Percentiles rank a stretch among this genome's conserved stretches.
These are phyloP conservation scores for Colletotrichum eremochloae DNA, from an alignment of 2,329 filamentous ascomycete genomes.

Conservation along the genomic window DNA sequence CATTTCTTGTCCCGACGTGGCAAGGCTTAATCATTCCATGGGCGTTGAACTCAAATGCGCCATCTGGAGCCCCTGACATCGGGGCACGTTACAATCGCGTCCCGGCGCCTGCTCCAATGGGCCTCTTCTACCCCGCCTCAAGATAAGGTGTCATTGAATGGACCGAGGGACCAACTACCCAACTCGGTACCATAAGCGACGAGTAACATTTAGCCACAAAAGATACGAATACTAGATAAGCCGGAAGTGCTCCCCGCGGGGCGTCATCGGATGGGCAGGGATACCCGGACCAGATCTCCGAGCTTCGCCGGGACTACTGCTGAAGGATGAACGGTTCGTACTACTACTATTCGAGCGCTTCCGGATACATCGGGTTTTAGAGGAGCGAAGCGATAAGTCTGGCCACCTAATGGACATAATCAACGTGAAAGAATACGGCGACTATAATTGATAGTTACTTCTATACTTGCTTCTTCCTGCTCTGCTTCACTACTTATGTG, in stretches of 20 bases:
- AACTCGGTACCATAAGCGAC: neutral
- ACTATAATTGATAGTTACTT: no score
- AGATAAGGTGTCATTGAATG: slow-evolving; percentile 29
- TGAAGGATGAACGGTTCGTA: no score
- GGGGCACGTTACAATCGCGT: slow-evolving; percentile 32
- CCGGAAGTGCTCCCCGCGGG: slow-evolving; percentile 31
- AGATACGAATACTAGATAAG: slow-evolving; percentile 31
- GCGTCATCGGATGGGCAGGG: slow-evolving; percentile 17
- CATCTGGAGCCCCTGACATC: slow-evolving; percentile 20
- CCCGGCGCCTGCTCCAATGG: neutral
- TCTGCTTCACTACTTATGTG: no score
- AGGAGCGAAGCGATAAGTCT: neutral
- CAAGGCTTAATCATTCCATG: slow-evolving; percentile 31
- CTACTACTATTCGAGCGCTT: neutral
- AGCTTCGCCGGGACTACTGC: slow-evolving; percentile 22
- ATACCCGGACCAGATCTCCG: neutral
- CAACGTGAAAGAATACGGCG: no score
- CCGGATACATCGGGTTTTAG: neutral
- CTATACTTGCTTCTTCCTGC: no score
- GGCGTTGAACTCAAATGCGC: slow-evolving; percentile 16
- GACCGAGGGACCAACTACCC: slow-evolving; percentile 1
- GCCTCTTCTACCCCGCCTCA: slow-evolving; percentile 15
- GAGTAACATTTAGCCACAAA: neutral
- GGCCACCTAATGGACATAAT: no score
- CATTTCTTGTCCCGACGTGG: slow-evolving; percentile 38